These are phyloP conservation scores for Acer yangbiense DNA, from an alignment of 345 rosid species.

Conservation along the genomic window DNA sequence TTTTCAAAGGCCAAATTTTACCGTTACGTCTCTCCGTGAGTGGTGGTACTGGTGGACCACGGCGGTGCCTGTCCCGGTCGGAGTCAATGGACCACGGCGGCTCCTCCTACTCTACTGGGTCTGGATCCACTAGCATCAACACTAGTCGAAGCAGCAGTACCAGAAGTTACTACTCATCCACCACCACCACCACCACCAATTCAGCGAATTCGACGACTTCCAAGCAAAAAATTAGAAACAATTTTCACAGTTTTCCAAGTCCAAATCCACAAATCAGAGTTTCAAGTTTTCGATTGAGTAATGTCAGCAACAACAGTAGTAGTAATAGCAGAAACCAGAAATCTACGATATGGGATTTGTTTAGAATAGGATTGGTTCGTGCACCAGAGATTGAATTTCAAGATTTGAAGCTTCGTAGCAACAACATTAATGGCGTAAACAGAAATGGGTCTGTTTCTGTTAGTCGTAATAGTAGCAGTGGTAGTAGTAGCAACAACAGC, in stretches of 20 bases:
- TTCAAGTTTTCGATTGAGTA: conserved; percentile 34
- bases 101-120: conserved; percentile 11
- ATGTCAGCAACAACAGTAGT: conserved; percentile 11
- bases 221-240: conserved; percentile 45
- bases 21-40: conserved; percentile 68
- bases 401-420: conserved; percentile 44
- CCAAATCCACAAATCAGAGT: conserved; percentile 73
- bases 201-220: conserved; percentile 11
- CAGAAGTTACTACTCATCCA: conserved; percentile 37
- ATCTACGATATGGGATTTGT: conserved; percentile 70
- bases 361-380: conserved; percentile 68
- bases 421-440: conserved; percentile 26
- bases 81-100: conserved; percentile 53
- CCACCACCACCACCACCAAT: conserved; percentile 11
- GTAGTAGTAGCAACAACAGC: conserved; percentile 50
- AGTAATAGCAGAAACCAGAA: conserved; percentile 38
- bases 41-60: conserved; percentile 7
- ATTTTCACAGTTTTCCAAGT: conserved; percentile 61
- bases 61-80: conserved; percentile 45
- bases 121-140: conserved; percentile 31
- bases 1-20: conserved; percentile 68
- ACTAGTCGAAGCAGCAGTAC: conserved; percentile 53
- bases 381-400: conserved; percentile 75
- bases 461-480: conserved; percentile 61
- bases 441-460: conserved; percentile 30